Evolutionary conservation across 208 protist species (phyloP).

Genomic region (Polymyxa betae): DNA sequence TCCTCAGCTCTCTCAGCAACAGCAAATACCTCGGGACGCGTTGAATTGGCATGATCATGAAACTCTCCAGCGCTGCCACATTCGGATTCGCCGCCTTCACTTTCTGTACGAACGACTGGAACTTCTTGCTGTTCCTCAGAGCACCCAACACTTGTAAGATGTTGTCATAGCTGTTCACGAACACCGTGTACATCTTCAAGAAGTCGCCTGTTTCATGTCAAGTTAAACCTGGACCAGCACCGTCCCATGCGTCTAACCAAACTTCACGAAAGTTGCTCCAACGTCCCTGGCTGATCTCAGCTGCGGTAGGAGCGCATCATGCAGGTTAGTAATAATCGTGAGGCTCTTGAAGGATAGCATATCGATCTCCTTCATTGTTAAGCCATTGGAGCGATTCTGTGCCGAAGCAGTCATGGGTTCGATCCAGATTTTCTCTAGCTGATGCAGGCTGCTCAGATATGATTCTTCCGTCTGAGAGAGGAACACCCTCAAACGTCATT

Average conservation of each 20-base stretch:
- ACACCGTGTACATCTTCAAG: slow-evolving; percentile 55
- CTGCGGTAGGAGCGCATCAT: slow-evolving; percentile 44
- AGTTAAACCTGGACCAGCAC: neutral
- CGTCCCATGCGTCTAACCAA: neutral
- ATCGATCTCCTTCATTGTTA: neutral
- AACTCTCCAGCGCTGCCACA: slow-evolving; percentile 6
- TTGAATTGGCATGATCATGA: slow-evolving; percentile 52
- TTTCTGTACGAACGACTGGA: neutral
- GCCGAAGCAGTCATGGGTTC: neutral
- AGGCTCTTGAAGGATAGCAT: slow-evolving; percentile 36
- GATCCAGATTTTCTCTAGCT: neutral
- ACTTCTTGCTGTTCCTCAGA: slow-evolving; percentile 1
- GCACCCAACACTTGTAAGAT: neutral
- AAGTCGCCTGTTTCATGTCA: neutral
- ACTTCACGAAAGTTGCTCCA: slow-evolving; percentile 36
- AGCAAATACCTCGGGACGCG: slow-evolving; percentile 29
- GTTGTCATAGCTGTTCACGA: slow-evolving; percentile 51
- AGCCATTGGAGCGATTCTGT: neutral
- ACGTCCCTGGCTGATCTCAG: neutral
- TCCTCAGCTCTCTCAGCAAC: slow-evolving; percentile 37
- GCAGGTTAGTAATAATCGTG: slow-evolving; percentile 8
- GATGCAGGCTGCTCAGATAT: slow-evolving; percentile 1
- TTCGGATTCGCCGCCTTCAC: neutral
- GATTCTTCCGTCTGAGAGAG: slow-evolving; percentile 27
- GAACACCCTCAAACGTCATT: neutral